Conservation (phyloP, 257 asterid genomes). For the Solanum dulcamara region DNA sequence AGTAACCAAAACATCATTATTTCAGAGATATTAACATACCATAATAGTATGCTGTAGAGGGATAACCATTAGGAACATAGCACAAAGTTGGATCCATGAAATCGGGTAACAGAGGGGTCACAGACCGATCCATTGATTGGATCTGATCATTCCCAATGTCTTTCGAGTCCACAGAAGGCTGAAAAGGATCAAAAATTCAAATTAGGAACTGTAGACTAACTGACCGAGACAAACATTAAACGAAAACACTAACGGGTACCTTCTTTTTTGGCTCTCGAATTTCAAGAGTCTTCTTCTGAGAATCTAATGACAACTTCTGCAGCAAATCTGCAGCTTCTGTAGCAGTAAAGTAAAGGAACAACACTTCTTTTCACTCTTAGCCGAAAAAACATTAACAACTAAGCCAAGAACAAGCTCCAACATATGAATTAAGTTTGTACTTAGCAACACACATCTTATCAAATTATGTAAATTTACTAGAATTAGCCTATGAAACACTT, state of each 20-base stretch:
- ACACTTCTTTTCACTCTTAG: not conserved
- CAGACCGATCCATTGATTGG: slow-evolving; percentile 20
- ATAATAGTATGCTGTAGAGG: slow-evolving; percentile 28
- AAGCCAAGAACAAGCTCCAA: not conserved
- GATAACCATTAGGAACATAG: slow-evolving; percentile 36
- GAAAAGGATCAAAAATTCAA: not conserved
- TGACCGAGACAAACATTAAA: not conserved
- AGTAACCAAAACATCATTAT: not conserved
- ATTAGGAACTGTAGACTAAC: not conserved
- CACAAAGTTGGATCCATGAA: slow-evolving; percentile 32
- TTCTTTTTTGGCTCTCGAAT: slow-evolving; percentile 35
- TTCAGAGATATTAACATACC: not conserved
- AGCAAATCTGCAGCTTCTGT: slow-evolving; percentile 46
- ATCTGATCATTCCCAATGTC: slow-evolving; percentile 18
- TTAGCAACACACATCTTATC: not conserved
- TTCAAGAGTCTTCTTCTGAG: slow-evolving; percentile 36
- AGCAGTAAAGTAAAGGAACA: slow-evolving; percentile 30
- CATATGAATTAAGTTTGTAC: not conserved
- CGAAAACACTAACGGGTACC: slow-evolving; percentile 5
- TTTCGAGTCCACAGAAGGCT: slow-evolving; percentile 29
- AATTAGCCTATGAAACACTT: not conserved
- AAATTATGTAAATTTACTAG: not conserved
- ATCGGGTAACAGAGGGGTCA: slow-evolving; percentile 29
- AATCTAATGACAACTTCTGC: slow-evolving; percentile 50
- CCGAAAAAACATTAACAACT: not conserved